Conservation (phyloP, 371 early-diverging fungal species). For the Mucor velutinosus region DNA sequence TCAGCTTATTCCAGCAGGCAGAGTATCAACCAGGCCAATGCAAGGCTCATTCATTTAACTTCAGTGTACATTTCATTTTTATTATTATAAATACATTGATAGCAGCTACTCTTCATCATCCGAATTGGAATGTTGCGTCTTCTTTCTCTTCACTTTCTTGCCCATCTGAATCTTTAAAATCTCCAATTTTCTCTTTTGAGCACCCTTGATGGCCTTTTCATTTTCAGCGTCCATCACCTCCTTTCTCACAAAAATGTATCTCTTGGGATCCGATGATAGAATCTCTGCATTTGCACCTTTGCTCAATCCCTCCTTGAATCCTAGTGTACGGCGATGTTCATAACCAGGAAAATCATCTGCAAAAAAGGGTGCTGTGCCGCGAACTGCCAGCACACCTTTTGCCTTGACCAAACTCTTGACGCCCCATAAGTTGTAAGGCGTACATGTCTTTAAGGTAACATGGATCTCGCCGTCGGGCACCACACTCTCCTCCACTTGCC, state of each 20-base stretch:
- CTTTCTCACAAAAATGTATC: constrained; percentile 69
- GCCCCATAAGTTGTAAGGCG: constrained; percentile 91
- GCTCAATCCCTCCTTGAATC: constrained; percentile 83
- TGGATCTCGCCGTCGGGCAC: constrained; percentile 69
- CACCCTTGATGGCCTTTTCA: constrained; percentile 33
- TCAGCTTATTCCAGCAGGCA: not conserved
- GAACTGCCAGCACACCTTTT: constrained; percentile 57
- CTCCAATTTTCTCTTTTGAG: constrained; percentile 22
- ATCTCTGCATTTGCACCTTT: constrained; percentile 84
- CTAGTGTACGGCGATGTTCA: constrained; percentile 92
- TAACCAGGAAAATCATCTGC: constrained; percentile 83
- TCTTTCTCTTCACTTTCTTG: constrained; percentile 23
- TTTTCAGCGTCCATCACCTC: constrained; percentile 50
- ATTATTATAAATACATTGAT: not conserved
- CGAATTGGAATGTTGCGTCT: not conserved
- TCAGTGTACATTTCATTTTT: not conserved
- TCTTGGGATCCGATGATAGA: constrained; percentile 62
- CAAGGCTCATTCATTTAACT: not conserved
- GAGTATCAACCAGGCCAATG: no score
- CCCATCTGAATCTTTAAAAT: constrained; percentile 20
- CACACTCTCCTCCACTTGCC: constrained; percentile 3
- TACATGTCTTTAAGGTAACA: constrained; percentile 83
- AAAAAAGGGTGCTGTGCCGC: constrained; percentile 66
- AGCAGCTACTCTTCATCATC: constrained; percentile 13
- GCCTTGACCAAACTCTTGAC: constrained; percentile 74